phyloP scores from a whole-genome alignment of 164 flowering plant species.

The Brasenia schreberi region DNA sequence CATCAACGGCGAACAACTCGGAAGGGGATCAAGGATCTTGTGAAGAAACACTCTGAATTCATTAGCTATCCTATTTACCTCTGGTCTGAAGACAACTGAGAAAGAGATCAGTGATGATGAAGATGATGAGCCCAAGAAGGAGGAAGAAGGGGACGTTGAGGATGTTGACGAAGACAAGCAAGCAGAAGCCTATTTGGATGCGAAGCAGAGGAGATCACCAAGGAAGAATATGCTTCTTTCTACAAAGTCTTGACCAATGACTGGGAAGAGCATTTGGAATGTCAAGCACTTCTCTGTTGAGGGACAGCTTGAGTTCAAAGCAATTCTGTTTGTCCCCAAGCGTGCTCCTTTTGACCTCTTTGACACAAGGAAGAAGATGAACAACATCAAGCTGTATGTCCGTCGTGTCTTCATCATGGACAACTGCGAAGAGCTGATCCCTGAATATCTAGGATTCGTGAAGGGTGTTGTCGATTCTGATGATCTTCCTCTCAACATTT shows the following conservation, averaged over 20 bases:
- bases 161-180: conserved; percentile 45
- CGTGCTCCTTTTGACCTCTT: not conserved
- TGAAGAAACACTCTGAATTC: conserved; percentile 56
- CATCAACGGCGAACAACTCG: conserved; percentile 27
- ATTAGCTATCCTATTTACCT: conserved; percentile 50
- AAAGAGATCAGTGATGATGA: no score
- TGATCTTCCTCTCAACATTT: not conserved
- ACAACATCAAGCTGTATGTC: conserved; percentile 1
- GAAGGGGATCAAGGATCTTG: conserved; percentile 41
- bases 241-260: not conserved
- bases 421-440: not conserved
- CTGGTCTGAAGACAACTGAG: conserved; percentile 36
- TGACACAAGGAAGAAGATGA: conserved; percentile 2
- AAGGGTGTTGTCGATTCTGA: conserved; percentile 1
- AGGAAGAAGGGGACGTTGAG: conserved; percentile 39
- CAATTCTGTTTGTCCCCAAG: not conserved
- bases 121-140: conserved; percentile 8
- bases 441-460: not conserved
- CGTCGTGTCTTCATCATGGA: conserved; percentile 2
- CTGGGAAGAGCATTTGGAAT: not conserved
- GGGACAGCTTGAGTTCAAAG: conserved; percentile 1
- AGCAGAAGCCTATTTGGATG: conserved; percentile 13
- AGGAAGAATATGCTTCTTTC: not conserved
- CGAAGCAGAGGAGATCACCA: not conserved
- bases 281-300: conserved; percentile 1